Base-by-base conservation (phyloP, 805 yeast species). In the Ascoidea asiatica region DNA sequence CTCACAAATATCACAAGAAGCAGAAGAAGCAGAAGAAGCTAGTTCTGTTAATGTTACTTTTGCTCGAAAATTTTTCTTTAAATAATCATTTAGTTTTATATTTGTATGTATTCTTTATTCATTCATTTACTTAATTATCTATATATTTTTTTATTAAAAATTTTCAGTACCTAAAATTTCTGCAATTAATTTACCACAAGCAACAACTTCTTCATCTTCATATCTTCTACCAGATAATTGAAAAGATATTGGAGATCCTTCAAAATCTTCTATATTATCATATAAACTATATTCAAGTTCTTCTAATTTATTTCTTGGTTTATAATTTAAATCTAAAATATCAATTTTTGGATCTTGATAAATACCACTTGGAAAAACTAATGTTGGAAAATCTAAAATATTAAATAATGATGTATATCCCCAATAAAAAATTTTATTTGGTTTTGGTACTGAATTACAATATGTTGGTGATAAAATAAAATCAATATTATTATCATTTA, bases 221-320 rank as follows among this genome's bases (percentile, higher is more conserved):
- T 67, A 73, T 40, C 78, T 60, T 53, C 64, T 67, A 21, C 77
- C 79, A 15, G 68, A 65, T 38, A 74, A 58, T 43, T 75, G 76
- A 49, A 74, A 57, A 2, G 66, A 69, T 41, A 74, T 67, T 15
- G 79, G 79, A 22, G 74, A 71, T 11, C 66, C 69, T n/a, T 46
- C 48, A 49, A 66, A 70, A 19, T 56, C 59, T 7, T 54, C 50
- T 1, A 72, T 62, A 41, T 58, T 29, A 15, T 15, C 35, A 29
- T 29, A 29, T 15, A 15, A 11, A 8, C 15, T 15, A 3, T 29
- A 15, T 29, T 29, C 35, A 8, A 29, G 15, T 15, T 29, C 15
- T 29, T 29, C 35, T 15, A 41, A 56, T 54, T 19, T 52, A 21
- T 42, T 47, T 19, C 60, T 46, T 2, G 56, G 51, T 15, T 40